Evolutionary conservation across 2,329 filamentous ascomycete species (phyloP).

Genomic region (Hymenoscyphus scutula): DNA sequence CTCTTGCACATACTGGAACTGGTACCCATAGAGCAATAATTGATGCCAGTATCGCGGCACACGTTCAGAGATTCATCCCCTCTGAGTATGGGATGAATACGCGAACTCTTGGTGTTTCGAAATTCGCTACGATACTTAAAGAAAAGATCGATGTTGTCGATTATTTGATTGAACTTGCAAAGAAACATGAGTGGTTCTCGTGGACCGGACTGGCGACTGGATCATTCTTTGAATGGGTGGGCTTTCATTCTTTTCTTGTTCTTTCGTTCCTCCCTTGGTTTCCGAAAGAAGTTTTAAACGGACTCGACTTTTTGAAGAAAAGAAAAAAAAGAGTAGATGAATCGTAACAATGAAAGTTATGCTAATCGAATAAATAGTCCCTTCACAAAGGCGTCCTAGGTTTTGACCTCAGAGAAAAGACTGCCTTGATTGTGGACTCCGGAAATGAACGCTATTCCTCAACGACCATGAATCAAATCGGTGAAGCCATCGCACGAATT

Average conservation of each 20-base stretch:
- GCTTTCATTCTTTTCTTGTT: conserved; percentile 45
- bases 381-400: too few relatives aligned
- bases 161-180: conserved; percentile 41
- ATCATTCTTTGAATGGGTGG: too few relatives aligned
- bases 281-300: too few relatives aligned
- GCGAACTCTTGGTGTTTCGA: conserved; percentile 44
- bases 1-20: conserved; percentile 38
- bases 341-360: conserved; percentile 31
- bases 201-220: too few relatives aligned
- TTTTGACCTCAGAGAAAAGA: too few relatives aligned
- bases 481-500: conserved; percentile 47
- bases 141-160: conserved; percentile 46
- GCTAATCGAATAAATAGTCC: too few relatives aligned
- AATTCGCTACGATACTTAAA: conserved; percentile 41
- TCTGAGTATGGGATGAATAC: conserved; percentile 51
- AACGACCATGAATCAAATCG: conserved; percentile 48
- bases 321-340: too few relatives aligned
- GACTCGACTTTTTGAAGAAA: too few relatives aligned
- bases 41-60: conserved; percentile 56
- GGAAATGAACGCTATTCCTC: conserved; percentile 48
- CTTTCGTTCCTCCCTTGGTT: conserved; percentile 53
- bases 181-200: conserved; percentile 35
- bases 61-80: conserved; percentile 60
- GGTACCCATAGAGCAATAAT: conserved; percentile 50
- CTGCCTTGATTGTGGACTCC: conserved; percentile 46